Base-by-base conservation (phyloP, 2,329 filamentous ascomycete genomes). In the Rhytidhysteron rufulum region DNA sequence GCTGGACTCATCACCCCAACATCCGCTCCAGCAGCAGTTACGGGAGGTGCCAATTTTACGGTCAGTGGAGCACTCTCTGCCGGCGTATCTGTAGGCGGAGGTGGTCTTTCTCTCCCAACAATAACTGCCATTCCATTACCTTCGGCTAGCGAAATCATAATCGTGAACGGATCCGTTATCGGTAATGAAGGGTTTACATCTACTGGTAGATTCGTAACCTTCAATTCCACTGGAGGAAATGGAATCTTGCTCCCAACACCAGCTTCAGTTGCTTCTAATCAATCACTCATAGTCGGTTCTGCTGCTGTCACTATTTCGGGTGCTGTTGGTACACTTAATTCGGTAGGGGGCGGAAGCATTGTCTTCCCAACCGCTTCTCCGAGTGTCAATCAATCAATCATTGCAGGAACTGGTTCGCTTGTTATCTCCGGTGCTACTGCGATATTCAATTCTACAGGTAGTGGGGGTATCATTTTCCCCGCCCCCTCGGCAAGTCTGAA, bases 21-120 rank as follows among this genome's bases (percentile, higher is more conserved):
- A 0, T 43, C 49, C 30, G 50, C 60, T n/a, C 43, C 53, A 30
- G 57, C 57, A 3, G 48, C 49, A 8, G 54, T 49, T 1, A 62
- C 59, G 4, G 38, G 44, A 18, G 53, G 44, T 13, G 47, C 41
- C n/a, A 50, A 39, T 4, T 38, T 57, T n/a, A 52, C 55, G 1
- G 56, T 50, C 1, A 51, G 46, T 9, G 53, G 47, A 37, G 45
- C 48, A 15, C 50, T 47, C n/a, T 55, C 48, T 11, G 37, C 41
- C 20, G 50, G 43, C 5, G 48, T 50, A 7, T 50, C 41, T 11
- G 48, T 45, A 16, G 49, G 47, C 4, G 42, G 43, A 10, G 41
- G 44, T 16, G 33, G 19, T 15, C 15, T 34, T 17, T 15, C 27
- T n/a, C 39, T 37, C 6, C 37, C 43, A 16, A 10, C 30, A 11